Percentiles rank a stretch among this genome's conserved stretches.
Conservation (phyloP, 1,139 yeast genomes). For the Lodderomyces theae region DNA sequence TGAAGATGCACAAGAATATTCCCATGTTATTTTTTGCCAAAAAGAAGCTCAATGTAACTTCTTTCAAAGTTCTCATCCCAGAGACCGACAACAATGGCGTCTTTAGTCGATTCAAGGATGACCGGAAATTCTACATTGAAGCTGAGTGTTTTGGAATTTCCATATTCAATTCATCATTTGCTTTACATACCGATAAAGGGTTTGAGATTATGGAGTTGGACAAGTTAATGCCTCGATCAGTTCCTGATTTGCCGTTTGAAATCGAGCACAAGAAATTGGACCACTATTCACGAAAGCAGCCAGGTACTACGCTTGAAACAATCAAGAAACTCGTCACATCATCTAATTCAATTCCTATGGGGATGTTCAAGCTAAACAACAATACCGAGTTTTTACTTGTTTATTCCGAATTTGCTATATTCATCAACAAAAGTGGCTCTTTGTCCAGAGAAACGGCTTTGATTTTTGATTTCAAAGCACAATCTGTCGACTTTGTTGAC, state of each 20-base stretch:
- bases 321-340: conserved; percentile 35
- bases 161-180: conserved; percentile 58
- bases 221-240: conserved; percentile 52
- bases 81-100: conserved; percentile 48
- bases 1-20: conserved; percentile 62
- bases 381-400: conserved; percentile 58
- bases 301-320: conserved; percentile 25
- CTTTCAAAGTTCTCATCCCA: conserved; percentile 53
- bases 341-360: conserved; percentile 50
- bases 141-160: conserved; percentile 58
- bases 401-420: conserved; percentile 71
- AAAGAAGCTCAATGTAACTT: conserved; percentile 44
- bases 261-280: conserved; percentile 20
- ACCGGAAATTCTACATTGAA: conserved; percentile 46
- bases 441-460: conserved; percentile 56
- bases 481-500: conserved; percentile 51
- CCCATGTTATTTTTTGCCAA: conserved; percentile 55
- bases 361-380: conserved; percentile 59
- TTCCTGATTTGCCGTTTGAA: conserved; percentile 36
- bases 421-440: conserved; percentile 65
- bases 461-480: conserved; percentile 62
- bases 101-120: conserved; percentile 50
- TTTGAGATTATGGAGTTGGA: conserved; percentile 66
- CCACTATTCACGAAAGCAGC: conserved; percentile 30
- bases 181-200: conserved; percentile 67